Conservation (phyloP, 2,329 filamentous ascomycete species). For the Raffaelea deltoideospora region DNA sequence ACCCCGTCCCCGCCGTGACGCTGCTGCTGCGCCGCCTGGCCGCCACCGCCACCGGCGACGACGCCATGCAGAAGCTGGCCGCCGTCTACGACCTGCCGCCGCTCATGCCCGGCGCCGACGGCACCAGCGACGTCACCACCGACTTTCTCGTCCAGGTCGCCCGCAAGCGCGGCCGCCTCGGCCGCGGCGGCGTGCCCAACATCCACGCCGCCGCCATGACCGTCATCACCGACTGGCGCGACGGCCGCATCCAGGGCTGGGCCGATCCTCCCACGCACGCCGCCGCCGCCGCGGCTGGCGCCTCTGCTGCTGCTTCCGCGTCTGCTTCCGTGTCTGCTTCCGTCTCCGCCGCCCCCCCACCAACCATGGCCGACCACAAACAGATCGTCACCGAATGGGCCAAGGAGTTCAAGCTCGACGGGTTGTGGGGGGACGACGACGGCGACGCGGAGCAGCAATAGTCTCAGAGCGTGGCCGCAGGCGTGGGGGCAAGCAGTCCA, state of each 20-base stretch:
- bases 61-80: slow-evolving; percentile 64
- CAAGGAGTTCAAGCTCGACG: slow-evolving; percentile 87
- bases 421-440: slow-evolving; percentile 62
- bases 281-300: slow-evolving; percentile 13
- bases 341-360: slow-evolving; percentile 18
- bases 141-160: slow-evolving; percentile 94
- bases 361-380: slow-evolving; percentile 52
- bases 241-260: slow-evolving; percentile 91
- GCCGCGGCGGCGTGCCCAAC: slow-evolving; percentile 83
- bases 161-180: slow-evolving; percentile 76
- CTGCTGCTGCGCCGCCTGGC: slow-evolving; percentile 73
- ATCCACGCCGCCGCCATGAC: slow-evolving; percentile 75
- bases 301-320: slow-evolving; percentile 12
- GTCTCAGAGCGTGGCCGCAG: too few relatives aligned
- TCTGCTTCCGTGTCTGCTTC: slow-evolving; percentile 8
- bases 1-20: slow-evolving; percentile 74
- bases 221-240: slow-evolving; percentile 92
- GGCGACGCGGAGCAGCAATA: too few relatives aligned
- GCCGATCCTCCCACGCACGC: slow-evolving; percentile 55
- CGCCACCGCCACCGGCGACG: slow-evolving; percentile 52
- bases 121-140: slow-evolving; percentile 62
- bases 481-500: too few relatives aligned
- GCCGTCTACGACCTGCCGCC: slow-evolving; percentile 74
- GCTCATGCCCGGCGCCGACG: slow-evolving; percentile 46
- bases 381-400: slow-evolving; percentile 87